These are phyloP conservation scores for Pythium periplocum DNA, from an alignment of 352 stramenopile species.

Conservation along the genomic window DNA sequence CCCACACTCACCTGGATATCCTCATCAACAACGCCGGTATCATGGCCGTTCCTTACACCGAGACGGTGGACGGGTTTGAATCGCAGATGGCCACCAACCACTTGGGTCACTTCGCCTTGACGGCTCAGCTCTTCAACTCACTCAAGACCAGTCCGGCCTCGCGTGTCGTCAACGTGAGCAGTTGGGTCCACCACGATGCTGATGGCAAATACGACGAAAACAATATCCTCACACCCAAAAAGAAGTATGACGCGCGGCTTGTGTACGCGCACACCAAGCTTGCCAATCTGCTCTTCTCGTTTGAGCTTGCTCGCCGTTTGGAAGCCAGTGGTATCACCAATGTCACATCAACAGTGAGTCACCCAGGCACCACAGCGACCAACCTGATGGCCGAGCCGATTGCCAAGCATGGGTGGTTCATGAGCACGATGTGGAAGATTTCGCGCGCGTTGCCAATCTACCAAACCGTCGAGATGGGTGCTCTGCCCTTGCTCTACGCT, in stretches of 20 bases:
- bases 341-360: conserved; percentile 14
- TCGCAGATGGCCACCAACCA: conserved; percentile 93
- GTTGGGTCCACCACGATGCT: conserved; percentile 18
- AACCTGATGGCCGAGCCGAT: conserved; percentile 19
- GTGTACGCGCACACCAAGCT: conserved; percentile 37
- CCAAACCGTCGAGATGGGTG: conserved; percentile 28
- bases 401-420: no score
- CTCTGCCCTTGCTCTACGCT: conserved; percentile 37
- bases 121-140: conserved; percentile 75
- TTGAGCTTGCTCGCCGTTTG: conserved; percentile 20
- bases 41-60: conserved; percentile 19
- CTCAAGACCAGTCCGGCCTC: conserved; percentile 36
- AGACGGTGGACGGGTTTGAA: conserved; percentile 91
- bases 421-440: no score
- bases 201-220: conserved; percentile 6
- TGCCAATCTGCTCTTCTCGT: conserved; percentile 20
- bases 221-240: neutral
- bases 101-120: conserved; percentile 90
- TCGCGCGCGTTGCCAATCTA: conserved; percentile 9
- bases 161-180: conserved; percentile 23
- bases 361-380: conserved; percentile 30
- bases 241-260: neutral
- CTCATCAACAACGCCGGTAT: conserved; percentile 25
- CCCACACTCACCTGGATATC: conserved; percentile 10
- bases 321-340: conserved; percentile 9